Evolutionary conservation across 257 asterid genomes (phyloP).

Genomic region (Solanum medicagineum): DNA sequence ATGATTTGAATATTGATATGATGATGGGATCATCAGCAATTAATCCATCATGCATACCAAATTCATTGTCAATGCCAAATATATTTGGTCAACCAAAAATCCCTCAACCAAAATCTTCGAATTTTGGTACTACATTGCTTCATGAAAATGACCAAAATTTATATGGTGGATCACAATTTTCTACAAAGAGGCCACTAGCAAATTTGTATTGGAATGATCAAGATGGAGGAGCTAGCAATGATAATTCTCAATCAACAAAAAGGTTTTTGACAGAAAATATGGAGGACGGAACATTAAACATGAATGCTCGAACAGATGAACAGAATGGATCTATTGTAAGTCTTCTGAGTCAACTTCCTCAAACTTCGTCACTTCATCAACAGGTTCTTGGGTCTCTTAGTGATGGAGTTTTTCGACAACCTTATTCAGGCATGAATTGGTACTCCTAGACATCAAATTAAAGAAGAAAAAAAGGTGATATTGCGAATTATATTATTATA

Average conservation of each 20-base stretch:
- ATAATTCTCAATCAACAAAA: constrained; percentile 30
- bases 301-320: constrained; percentile 9
- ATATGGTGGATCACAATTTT: constrained; percentile 20
- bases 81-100: constrained; percentile 14
- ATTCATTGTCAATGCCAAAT: constrained; percentile 8
- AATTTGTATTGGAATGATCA: constrained; percentile 39
- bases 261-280: constrained; percentile 29
- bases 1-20: constrained; percentile 27
- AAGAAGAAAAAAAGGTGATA: no score
- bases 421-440: constrained; percentile 47
- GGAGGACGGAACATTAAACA: constrained; percentile 7
- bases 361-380: constrained; percentile 35
- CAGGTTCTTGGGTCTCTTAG: constrained; percentile 45
- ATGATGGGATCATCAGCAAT: constrained; percentile 14
- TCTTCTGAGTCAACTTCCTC: constrained; percentile 51
- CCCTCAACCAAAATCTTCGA: constrained; percentile 8
- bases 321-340: constrained; percentile 27
- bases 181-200: constrained; percentile 1
- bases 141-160: constrained; percentile 33
- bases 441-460: constrained; percentile 16
- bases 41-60: constrained; percentile 7
- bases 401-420: constrained; percentile 55
- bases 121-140: constrained; percentile 22
- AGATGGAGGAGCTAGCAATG: not conserved
- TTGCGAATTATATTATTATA: not conserved